A percentile compares a stretch with the other conserved stretches of the same genome.
Conservation (phyloP, 2,329 filamentous ascomycete species). For the Apiospora aurea region DNA sequence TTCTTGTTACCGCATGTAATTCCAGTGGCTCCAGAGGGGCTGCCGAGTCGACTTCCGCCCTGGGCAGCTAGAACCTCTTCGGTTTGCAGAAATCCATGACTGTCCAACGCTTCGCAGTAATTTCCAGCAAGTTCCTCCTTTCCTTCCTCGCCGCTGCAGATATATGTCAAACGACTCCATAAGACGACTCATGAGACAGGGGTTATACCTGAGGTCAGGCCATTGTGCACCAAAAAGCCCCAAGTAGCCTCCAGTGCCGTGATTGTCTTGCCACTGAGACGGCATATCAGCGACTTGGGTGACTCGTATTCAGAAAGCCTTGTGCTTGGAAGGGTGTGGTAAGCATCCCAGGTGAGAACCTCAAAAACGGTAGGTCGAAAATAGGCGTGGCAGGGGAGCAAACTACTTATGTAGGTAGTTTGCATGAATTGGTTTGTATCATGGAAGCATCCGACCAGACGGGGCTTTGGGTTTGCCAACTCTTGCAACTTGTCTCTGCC, state of each 20-base stretch:
- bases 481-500: neutral
- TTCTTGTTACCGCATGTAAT: neutral
- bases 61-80: neutral
- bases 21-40: neutral
- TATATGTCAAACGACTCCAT: neutral
- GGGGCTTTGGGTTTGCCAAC: neutral
- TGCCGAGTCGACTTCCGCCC: neutral
- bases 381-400: neutral
- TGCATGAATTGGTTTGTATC: neutral
- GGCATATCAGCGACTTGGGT: neutral
- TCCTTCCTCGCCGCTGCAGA: neutral
- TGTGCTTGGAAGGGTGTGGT: neutral
- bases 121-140: neutral
- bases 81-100: neutral
- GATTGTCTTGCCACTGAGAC: neutral
- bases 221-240: neutral
- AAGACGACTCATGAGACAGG: neutral
- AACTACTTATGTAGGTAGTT: neutral
- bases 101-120: neutral
- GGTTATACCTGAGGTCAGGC: constrained; percentile 6
- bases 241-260: neutral
- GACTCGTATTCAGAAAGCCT: neutral
- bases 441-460: neutral
- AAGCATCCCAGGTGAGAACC: neutral
- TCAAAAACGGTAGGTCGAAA: neutral